Evolutionary conservation across 2,329 filamentous ascomycete genomes (phyloP).

Genomic region (Lasiodiplodia theobromae): DNA sequence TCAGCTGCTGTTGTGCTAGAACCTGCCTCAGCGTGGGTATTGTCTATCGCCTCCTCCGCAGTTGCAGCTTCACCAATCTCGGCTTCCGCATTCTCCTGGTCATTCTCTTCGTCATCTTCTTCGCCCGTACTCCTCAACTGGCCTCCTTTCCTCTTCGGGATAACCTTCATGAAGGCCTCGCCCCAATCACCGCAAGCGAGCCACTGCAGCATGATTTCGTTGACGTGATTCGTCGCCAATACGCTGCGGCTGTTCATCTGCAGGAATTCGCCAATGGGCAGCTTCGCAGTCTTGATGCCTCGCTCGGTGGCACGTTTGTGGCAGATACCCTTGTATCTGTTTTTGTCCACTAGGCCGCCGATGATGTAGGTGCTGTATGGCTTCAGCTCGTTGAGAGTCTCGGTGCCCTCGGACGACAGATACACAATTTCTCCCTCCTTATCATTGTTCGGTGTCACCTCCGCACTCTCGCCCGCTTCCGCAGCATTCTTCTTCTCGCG

Average conservation of each 20-base stretch:
- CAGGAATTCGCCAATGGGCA: slow-evolving; percentile 96
- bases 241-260: slow-evolving; percentile 87
- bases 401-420: slow-evolving; percentile 87
- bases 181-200: slow-evolving; percentile 91
- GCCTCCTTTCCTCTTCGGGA: slow-evolving; percentile 89
- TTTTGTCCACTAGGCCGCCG: slow-evolving; percentile 93
- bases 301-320: slow-evolving; percentile 78
- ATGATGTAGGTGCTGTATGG: slow-evolving; percentile 92
- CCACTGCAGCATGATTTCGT: slow-evolving; percentile 96
- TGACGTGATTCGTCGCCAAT: slow-evolving; percentile 91
- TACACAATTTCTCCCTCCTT: slow-evolving; percentile 75
- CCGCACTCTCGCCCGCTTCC: slow-evolving; percentile 33
- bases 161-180: slow-evolving; percentile 83
- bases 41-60: not conserved
- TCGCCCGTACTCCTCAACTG: slow-evolving; percentile 59
- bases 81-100: slow-evolving; percentile 31
- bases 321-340: slow-evolving; percentile 93
- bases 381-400: slow-evolving; percentile 82
- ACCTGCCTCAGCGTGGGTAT: not conserved
- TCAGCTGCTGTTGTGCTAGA: not conserved
- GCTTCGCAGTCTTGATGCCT: slow-evolving; percentile 84
- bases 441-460: slow-evolving; percentile 32
- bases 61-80: not conserved
- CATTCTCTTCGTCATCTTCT: slow-evolving; percentile 31
- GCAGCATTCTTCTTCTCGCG: not conserved